Evolutionary conservation across 495 filamentous ascomycete genomes (phyloP).

Genomic region (Hapsidospora chrysogenum): DNA sequence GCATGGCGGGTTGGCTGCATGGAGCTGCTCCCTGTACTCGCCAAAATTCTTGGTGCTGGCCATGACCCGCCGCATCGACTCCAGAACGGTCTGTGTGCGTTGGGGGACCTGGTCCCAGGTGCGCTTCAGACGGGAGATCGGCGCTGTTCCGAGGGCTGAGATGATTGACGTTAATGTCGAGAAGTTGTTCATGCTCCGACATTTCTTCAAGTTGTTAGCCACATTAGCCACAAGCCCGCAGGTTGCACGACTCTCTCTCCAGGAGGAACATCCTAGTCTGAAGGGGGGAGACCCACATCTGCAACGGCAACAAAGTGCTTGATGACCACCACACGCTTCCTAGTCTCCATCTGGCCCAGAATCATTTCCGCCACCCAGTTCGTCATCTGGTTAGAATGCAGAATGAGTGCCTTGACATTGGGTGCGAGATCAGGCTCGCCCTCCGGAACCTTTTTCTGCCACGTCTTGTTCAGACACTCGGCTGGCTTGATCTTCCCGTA

Average conservation of each 20-base stretch:
- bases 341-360: constrained; percentile 77
- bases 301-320: constrained; percentile 96
- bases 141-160: constrained; percentile 82
- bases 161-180: constrained; percentile 98
- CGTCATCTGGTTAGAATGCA: constrained; percentile 95
- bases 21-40: constrained; percentile 85
- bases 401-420: constrained; percentile 89
- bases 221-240: background rate
- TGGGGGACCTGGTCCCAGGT: constrained; percentile 92
- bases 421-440: constrained; percentile 78
- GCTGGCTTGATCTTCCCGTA: constrained; percentile 92
- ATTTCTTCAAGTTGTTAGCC: constrained; percentile 50
- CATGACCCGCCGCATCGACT: constrained; percentile 88
- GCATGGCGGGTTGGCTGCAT: constrained; percentile 86
- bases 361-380: constrained; percentile 99
- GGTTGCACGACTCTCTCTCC: constrained; percentile 1
- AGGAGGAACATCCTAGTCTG: background rate
- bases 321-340: constrained; percentile 91
- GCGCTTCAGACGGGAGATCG: constrained; percentile 79
- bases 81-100: constrained; percentile 60
- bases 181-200: constrained; percentile 84
- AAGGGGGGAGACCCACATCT: constrained; percentile 58
- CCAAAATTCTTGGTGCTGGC: constrained; percentile 96
- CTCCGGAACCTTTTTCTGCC: constrained; percentile 80
- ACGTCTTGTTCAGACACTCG: constrained; percentile 94